These are phyloP conservation scores for Hyphopichia wangnamkhiaoensis DNA, from an alignment of 1,139 yeast species.

Conservation along the genomic window DNA sequence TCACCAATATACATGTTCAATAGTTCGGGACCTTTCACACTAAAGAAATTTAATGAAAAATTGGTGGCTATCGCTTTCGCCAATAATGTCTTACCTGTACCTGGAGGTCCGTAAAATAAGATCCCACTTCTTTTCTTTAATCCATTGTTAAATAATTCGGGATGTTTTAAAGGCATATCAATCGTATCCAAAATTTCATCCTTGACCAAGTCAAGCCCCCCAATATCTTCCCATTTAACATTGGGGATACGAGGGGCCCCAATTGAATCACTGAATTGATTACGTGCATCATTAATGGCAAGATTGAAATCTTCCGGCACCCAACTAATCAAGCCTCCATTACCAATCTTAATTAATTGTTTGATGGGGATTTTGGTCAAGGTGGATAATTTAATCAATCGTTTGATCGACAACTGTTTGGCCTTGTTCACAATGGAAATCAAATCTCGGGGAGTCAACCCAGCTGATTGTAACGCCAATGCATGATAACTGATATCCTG, in stretches of 20 bases:
- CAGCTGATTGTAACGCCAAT: slow-evolving; percentile 87
- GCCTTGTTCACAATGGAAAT: slow-evolving; percentile 70
- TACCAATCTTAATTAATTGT: slow-evolving; percentile 35
- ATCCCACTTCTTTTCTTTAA: slow-evolving; percentile 93
- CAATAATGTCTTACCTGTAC: slow-evolving; percentile 91
- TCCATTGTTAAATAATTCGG: slow-evolving; percentile 84
- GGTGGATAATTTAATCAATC: slow-evolving; percentile 37
- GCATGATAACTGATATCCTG: slow-evolving; percentile 59
- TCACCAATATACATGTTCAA: slow-evolving; percentile 98
- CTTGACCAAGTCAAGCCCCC: slow-evolving; percentile 86
- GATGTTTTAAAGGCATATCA: slow-evolving; percentile 92
- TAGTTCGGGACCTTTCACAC: slow-evolving; percentile 94
- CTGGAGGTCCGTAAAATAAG: slow-evolving; percentile 96
- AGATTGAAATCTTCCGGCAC: slow-evolving; percentile 65
- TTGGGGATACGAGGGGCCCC: slow-evolving; percentile 97
- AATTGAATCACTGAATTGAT: slow-evolving; percentile 87
- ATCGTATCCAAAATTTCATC: slow-evolving; percentile 93
- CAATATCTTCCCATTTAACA: slow-evolving; percentile 94
- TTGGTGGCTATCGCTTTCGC: slow-evolving; percentile 98
- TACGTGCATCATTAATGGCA: slow-evolving; percentile 81
- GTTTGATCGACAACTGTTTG: slow-evolving; percentile 54
- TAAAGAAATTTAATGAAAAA: slow-evolving; percentile 88
- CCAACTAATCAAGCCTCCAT: slow-evolving; percentile 58
- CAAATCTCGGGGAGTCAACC: slow-evolving; percentile 84
- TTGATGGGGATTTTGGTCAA: slow-evolving; percentile 18